phyloP scores from a whole-genome alignment of 768 basidiomycete genomes.

The Hydnomerulius pinastri region DNA sequence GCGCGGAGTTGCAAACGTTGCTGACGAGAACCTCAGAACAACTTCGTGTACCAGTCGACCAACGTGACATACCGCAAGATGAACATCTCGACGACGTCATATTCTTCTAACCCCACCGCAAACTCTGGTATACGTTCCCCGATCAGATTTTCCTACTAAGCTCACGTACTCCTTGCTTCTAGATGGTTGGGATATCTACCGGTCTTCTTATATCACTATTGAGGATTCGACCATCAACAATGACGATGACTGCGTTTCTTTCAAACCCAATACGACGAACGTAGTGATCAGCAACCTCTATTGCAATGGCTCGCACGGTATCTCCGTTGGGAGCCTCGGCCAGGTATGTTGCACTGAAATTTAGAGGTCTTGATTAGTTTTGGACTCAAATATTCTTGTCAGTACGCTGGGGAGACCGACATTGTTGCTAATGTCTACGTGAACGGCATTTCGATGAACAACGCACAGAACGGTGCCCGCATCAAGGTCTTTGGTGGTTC shows the following conservation, averaged over 20 bases:
- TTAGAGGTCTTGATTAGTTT: not conserved
- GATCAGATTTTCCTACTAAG: not conserved
- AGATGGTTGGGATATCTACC: conserved; percentile 55
- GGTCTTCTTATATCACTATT: conserved; percentile 37
- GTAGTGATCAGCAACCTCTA: conserved; percentile 41
- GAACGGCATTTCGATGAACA: conserved; percentile 44
- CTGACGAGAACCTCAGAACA: conserved; percentile 19
- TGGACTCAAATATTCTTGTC: not conserved
- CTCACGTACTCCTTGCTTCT: not conserved
- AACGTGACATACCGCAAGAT: conserved; percentile 44
- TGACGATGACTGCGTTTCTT: conserved; percentile 41
- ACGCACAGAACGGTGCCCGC: conserved; percentile 51
- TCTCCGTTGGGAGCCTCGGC: conserved; percentile 52
- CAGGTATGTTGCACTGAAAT: conserved; percentile 28
- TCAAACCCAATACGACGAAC: conserved; percentile 38
- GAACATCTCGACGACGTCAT: conserved; percentile 37
- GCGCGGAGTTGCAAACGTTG: not conserved
- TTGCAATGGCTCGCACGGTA: conserved; percentile 42
- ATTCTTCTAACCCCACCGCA: conserved; percentile 32
- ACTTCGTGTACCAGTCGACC: conserved; percentile 45
- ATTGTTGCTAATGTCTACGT: conserved; percentile 47
- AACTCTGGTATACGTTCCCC: conserved; percentile 33
- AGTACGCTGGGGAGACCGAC: conserved; percentile 42
- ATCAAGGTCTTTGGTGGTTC: conserved; percentile 54
- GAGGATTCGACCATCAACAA: conserved; percentile 41